These are phyloP conservation scores for Pichia paraexigua DNA, from an alignment of 805 yeast genomes.

Conservation along the genomic window DNA sequence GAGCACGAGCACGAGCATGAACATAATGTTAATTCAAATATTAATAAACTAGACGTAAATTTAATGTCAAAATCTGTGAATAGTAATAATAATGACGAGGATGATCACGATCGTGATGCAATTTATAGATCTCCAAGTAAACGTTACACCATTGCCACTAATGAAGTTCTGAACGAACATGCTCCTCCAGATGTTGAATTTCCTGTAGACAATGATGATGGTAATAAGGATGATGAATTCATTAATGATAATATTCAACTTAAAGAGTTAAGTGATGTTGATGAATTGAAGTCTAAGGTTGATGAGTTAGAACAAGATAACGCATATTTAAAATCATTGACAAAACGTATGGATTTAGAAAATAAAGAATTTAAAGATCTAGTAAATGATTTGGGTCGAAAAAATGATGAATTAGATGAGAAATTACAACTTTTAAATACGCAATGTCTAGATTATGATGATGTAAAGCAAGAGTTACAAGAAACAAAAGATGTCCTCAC, in stretches of 20 bases:
- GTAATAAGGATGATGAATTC: background rate
- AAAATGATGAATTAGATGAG: background rate
- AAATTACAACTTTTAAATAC: background rate
- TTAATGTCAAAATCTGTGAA: background rate
- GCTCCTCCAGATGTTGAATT: conserved; percentile 9
- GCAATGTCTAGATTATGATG: conserved; percentile 6
- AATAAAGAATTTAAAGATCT: conserved; percentile 3
- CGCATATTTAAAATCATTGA: conserved; percentile 3
- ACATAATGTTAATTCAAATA: background rate
- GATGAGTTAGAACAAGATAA: conserved; percentile 8
- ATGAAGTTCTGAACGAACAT: conserved; percentile 11
- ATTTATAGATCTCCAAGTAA: conserved; percentile 12
- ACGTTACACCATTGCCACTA: conserved; percentile 9
- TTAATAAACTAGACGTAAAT: background rate
- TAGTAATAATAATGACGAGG: background rate
- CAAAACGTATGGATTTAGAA: background rate
- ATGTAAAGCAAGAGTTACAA: conserved; percentile 5
- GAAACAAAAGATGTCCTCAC: background rate
- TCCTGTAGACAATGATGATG: conserved; percentile 8
- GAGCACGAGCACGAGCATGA: no score
- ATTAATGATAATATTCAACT: background rate
- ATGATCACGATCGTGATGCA: background rate
- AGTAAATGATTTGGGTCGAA: conserved; percentile 2
- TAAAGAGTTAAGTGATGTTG: background rate
- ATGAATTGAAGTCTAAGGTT: background rate